Percentiles rank a stretch among this genome's conserved stretches.
phyloP scores from a whole-genome alignment of 2,329 filamentous ascomycete species.

The Alternaria sp. region DNA sequence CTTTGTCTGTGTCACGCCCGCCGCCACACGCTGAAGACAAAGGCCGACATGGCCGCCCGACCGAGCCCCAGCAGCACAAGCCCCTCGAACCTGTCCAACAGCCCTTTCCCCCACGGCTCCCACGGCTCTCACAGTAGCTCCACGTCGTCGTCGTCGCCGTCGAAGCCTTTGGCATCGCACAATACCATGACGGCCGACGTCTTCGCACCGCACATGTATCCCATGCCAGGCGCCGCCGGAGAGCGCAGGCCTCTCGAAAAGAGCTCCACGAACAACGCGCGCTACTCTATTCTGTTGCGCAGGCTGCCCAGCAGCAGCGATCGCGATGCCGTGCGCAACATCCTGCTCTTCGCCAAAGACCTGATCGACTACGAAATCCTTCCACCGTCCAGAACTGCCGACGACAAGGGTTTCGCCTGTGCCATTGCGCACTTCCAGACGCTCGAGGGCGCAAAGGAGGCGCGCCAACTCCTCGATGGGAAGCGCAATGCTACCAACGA shows the following conservation, averaged over 20 bases:
- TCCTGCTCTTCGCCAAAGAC: slow-evolving; percentile 72
- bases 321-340: slow-evolving; percentile 66
- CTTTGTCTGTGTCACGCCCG: slow-evolving; percentile 46
- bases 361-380: slow-evolving; percentile 67
- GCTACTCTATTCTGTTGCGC: slow-evolving; percentile 62
- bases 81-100: slow-evolving; percentile 53
- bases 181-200: slow-evolving; percentile 54
- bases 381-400: slow-evolving; percentile 59
- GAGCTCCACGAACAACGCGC: slow-evolving; percentile 36
- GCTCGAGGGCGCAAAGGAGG: slow-evolving; percentile 66
- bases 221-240: slow-evolving; percentile 51
- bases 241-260: slow-evolving; percentile 53
- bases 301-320: slow-evolving; percentile 67
- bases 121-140: slow-evolving; percentile 53
- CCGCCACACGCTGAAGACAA: slow-evolving; percentile 44
- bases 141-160: slow-evolving; percentile 53
- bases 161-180: slow-evolving; percentile 46
- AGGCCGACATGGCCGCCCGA: slow-evolving; percentile 52
- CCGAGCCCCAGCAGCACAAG: slow-evolving; percentile 55
- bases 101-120: slow-evolving; percentile 50
- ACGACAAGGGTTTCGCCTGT: slow-evolving; percentile 65
- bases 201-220: slow-evolving; percentile 53
- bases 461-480: slow-evolving; percentile 66
- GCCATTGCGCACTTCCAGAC: slow-evolving; percentile 68
- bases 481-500: slow-evolving; percentile 69